Percentiles rank a stretch among this genome's conserved stretches.
Evolutionary conservation across 768 basidiomycete species (phyloP).

Genomic region (Mycena filopes): DNA sequence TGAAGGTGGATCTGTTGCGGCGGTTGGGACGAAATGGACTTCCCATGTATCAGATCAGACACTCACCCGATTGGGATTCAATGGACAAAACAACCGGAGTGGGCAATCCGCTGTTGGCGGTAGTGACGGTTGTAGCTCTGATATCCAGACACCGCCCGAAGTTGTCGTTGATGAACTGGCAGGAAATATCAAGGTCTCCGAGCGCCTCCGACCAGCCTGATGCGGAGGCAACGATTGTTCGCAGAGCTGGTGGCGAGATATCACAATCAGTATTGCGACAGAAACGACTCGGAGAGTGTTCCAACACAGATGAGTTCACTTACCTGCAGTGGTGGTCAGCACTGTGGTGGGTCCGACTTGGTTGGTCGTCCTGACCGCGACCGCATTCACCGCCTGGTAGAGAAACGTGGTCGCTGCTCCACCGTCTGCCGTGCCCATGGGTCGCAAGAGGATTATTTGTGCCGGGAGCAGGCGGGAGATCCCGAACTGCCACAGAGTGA

Average conservation of each 20-base stretch:
- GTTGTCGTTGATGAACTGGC: not conserved
- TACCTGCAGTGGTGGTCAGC: not conserved
- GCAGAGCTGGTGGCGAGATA: no score
- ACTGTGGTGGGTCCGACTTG: not conserved
- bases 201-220: conserved; percentile 8
- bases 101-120: not conserved
- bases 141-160: conserved; percentile 1
- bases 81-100: no score
- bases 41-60: no score
- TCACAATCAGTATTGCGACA: no score
- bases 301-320: not conserved
- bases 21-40: no score
- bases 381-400: conserved; percentile 3
- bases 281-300: not conserved
- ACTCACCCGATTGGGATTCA: no score
- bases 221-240: conserved; percentile 7
- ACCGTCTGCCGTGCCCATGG: not conserved
- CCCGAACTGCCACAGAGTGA: no score
- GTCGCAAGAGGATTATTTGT: not conserved
- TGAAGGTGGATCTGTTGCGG: no score
- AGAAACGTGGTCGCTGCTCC: conserved; percentile 10
- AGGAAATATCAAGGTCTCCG: not conserved
- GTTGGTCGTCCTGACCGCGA: not conserved
- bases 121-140: no score
- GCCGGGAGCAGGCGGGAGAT: not conserved